Conservation (phyloP, 805 yeast species). For the Ogataea henricii region DNA sequence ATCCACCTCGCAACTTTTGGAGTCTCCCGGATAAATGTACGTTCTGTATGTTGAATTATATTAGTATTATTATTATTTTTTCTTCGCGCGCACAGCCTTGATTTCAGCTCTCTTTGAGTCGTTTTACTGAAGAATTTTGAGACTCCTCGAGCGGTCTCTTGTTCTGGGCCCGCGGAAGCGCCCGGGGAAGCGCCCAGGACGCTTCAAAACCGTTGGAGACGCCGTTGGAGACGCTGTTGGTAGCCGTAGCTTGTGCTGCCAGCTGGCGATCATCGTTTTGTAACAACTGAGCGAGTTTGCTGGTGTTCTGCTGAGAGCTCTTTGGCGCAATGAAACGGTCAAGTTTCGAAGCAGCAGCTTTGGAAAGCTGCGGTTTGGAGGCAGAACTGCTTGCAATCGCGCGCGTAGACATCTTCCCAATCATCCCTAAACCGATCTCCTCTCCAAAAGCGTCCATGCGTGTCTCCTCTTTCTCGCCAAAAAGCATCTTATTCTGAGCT, state of each 20-base stretch:
- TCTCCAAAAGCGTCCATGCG: slow-evolving; percentile 69
- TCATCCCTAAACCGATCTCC: slow-evolving; percentile 82
- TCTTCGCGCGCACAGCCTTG: slow-evolving; percentile 1
- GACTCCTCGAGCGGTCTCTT: background rate
- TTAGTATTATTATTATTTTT: background rate
- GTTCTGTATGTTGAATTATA: too few species aligned
- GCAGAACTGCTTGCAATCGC: slow-evolving; percentile 15
- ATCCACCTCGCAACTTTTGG: too few species aligned
- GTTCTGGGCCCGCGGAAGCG: too few species aligned
- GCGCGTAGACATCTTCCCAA: slow-evolving; percentile 36
- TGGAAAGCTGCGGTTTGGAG: slow-evolving; percentile 16
- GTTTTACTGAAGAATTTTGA: background rate
- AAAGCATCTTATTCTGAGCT: slow-evolving; percentile 82
- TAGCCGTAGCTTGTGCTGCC: background rate
- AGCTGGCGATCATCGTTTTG: slow-evolving; percentile 8
- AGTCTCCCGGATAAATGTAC: too few species aligned
- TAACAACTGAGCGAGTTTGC: slow-evolving; percentile 15
- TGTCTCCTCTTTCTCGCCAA: slow-evolving; percentile 73
- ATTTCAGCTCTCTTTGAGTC: background rate
- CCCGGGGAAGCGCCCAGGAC: background rate
- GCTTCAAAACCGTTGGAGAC: background rate
- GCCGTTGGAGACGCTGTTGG: background rate
- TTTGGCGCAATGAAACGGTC: slow-evolving; percentile 21
- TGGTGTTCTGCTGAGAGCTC: slow-evolving; percentile 23
- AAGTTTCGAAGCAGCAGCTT: slow-evolving; percentile 15